Base-by-base conservation (phyloP, 176 grass and related monocot species). In the Aegilops speltoides region DNA sequence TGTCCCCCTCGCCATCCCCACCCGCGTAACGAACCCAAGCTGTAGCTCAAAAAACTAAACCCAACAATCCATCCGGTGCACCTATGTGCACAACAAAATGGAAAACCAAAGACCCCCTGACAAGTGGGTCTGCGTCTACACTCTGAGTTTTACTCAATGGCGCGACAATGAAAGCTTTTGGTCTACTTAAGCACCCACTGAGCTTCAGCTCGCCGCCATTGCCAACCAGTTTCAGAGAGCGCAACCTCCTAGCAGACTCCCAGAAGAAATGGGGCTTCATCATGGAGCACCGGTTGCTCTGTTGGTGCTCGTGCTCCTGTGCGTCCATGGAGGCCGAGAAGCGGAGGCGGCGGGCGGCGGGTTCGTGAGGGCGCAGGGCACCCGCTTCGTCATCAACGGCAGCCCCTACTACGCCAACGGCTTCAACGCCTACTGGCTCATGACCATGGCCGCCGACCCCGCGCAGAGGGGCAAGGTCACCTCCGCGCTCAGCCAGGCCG, bases 381-480 rank as follows among this genome's bases (percentile, higher is more conserved):
- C 93, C 7, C 97, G 89, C 2, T 99, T 99, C 90, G 89, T 93
- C 54, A 34, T 88, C 11, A 86, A 99, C 83, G 92, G 97, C n/a
- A 85, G 80, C 85, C 94, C 94, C 16, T 96, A 93, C 86, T 96
- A 90, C 66, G 92, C 94, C 38, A 96, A 96, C 80, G 97, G 97
- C 13, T 99, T 94, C 92, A 99, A 99, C 81, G 92, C 97, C 43
- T 99, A 99, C 83, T 99, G 97, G 97, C 89, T 99, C 79, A 99
- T 94, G 92, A 79, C 85, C 46, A 7, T 99, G 32, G 92, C 85
- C 76, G 83, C 92, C 34, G 87, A 96, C 85, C 90, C 90, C 20
- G 33, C 89, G 72, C 94, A 89, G 90, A 90, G 85, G 63, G 78
- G 76, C 29, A 99, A 94, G 83, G 89, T 96, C 36, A 84, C 90